Conservation (phyloP, 2,329 filamentous ascomycete genomes). For the Phialophora verrucosa region DNA sequence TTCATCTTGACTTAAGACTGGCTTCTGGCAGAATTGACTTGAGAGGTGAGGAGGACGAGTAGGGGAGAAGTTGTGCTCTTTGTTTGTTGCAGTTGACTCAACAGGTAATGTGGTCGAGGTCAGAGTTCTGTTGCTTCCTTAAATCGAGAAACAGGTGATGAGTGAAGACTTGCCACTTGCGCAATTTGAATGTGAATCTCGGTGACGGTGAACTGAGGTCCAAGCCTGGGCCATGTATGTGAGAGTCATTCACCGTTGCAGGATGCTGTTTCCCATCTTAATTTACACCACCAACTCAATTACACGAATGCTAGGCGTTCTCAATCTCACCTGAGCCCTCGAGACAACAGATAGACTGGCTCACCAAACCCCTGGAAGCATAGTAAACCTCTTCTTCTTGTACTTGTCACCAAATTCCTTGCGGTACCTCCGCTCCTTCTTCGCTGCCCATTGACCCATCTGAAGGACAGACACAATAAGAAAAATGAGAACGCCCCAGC, state of each 20-base stretch:
- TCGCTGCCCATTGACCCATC: slow-evolving; percentile 87
- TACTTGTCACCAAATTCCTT: slow-evolving; percentile 92
- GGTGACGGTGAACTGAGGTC: not conserved
- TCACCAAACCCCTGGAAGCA: slow-evolving; percentile 75
- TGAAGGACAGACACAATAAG: slow-evolving; percentile 72
- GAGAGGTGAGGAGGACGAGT: not conserved
- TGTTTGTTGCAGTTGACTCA: not conserved
- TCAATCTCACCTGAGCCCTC: not conserved
- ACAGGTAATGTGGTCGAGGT: not conserved
- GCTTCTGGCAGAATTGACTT: not conserved
- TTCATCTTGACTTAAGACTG: not conserved
- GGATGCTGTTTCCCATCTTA: not conserved
- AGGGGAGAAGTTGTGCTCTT: not conserved
- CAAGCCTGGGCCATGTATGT: not conserved
- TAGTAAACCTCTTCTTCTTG: slow-evolving; percentile 87
- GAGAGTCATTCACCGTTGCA: not conserved
- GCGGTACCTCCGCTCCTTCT: slow-evolving; percentile 90
- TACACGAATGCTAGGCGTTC: not conserved
- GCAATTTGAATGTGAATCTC: not conserved
- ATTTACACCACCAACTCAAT: not conserved
- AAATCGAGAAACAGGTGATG: not conserved
- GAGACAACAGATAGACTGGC: not conserved
- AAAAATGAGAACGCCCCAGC: slow-evolving; percentile 78
- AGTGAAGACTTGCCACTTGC: not conserved
- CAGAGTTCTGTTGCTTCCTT: not conserved